Conservation (phyloP, 2,329 filamentous ascomycete genomes). For the Aspergillus puulaauensis region DNA sequence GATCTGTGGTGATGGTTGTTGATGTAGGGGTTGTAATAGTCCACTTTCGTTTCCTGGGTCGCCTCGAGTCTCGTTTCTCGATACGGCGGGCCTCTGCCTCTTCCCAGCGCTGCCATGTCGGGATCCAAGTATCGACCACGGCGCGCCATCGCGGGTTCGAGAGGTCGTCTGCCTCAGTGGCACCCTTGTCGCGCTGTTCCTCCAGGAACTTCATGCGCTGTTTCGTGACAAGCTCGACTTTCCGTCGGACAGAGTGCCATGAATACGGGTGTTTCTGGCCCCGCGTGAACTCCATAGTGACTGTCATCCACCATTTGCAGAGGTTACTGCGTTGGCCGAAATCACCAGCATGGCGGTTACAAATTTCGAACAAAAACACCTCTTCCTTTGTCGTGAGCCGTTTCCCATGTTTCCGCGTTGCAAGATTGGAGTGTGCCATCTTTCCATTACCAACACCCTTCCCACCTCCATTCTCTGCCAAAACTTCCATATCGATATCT, state of each 20-base stretch:
- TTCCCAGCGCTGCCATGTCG: constrained; percentile 42
- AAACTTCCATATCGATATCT: constrained; percentile 6
- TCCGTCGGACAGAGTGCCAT: constrained; percentile 44
- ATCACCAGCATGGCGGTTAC: constrained; percentile 35
- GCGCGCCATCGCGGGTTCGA: constrained; percentile 40
- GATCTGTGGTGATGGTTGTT: not conserved
- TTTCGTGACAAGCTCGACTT: constrained; percentile 42
- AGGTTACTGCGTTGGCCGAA: constrained; percentile 43
- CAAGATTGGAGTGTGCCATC: constrained; percentile 6
- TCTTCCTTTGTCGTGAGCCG: constrained; percentile 42
- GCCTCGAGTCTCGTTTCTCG: constrained; percentile 37
- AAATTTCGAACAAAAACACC: constrained; percentile 41
- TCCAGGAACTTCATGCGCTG: constrained; percentile 41
- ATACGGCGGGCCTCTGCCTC: constrained; percentile 38
- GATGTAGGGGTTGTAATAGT: constrained; percentile 1
- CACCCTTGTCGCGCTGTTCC: constrained; percentile 31
- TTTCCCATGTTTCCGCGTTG: constrained; percentile 35
- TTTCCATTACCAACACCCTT: not conserved
- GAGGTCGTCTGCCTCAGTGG: constrained; percentile 26
- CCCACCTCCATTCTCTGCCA: constrained; percentile 5
- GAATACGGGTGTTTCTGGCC: constrained; percentile 41
- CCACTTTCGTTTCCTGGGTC: constrained; percentile 29
- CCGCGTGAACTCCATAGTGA: constrained; percentile 39
- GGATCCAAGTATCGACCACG: constrained; percentile 42
- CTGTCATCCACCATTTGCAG: constrained; percentile 43